Conservation (phyloP, 2,329 filamentous ascomycete genomes). For the Ophiostoma ips region DNA sequence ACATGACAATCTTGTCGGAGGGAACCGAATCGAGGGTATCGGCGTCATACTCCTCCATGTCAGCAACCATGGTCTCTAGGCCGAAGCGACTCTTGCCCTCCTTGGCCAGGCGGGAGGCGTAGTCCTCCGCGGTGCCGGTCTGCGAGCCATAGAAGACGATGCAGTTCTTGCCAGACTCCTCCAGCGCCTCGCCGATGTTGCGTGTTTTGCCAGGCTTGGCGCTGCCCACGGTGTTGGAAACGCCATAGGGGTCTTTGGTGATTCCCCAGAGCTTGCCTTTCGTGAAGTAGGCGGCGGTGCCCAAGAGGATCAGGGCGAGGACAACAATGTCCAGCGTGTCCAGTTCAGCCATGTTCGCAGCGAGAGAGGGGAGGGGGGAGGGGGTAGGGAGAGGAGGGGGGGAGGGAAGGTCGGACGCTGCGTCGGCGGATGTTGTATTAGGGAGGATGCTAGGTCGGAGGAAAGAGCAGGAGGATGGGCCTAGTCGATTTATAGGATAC, state of each 20-base stretch:
- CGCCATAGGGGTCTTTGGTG: conserved; percentile 76
- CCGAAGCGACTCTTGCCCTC: conserved; percentile 94
- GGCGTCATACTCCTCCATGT: conserved; percentile 94
- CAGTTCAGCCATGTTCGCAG: conserved; percentile 70
- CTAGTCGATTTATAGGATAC: not conserved
- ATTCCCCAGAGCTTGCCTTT: conserved; percentile 92
- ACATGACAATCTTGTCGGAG: conserved; percentile 83
- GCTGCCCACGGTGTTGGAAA: conserved; percentile 52
- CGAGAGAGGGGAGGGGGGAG: not conserved
- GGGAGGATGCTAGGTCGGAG: conserved; percentile 1
- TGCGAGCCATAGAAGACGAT: conserved; percentile 98
- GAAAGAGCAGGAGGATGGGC: not conserved
- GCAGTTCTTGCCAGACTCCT: conserved; percentile 91
- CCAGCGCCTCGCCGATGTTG: conserved; percentile 91
- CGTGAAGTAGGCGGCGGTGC: conserved; percentile 90
- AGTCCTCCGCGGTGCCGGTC: conserved; percentile 96
- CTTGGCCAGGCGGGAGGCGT: conserved; percentile 89
- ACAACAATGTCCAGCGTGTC: conserved; percentile 92
- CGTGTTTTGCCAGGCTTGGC: conserved; percentile 72
- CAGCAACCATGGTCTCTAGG: conserved; percentile 94
- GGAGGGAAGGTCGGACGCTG: not conserved
- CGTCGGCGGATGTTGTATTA: not conserved
- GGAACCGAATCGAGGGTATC: conserved; percentile 85
- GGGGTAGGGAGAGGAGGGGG: not conserved
- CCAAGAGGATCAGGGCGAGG: conserved; percentile 69